Percentiles rank a stretch among this genome's conserved stretches.
These are phyloP conservation scores for Haplosporangium sp. DNA, from an alignment of 371 early-diverging fungal species.

Conservation along the genomic window DNA sequence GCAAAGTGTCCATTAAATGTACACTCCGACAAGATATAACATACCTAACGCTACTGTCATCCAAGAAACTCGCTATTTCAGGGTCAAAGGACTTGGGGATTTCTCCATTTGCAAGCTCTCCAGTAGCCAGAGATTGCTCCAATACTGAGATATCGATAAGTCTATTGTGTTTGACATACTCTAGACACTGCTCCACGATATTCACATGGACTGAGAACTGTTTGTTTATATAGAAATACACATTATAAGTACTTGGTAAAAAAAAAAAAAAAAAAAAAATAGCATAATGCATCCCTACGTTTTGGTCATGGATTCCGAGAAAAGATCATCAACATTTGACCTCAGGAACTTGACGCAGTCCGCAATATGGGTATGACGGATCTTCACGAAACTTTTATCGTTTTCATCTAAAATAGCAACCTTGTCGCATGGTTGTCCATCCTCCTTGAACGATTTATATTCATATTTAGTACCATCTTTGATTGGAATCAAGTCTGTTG, in stretches of 20 bases:
- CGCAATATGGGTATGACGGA: constrained; percentile 95
- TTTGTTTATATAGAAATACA: not conserved
- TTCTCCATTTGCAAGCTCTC: constrained; percentile 46
- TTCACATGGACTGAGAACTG: constrained; percentile 79
- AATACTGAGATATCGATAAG: constrained; percentile 79
- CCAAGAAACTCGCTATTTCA: constrained; percentile 42
- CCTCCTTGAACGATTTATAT: constrained; percentile 57
- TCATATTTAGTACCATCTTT: constrained; percentile 79
- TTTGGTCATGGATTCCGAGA: constrained; percentile 58
- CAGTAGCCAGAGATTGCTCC: constrained; percentile 66
- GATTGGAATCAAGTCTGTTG: constrained; percentile 83
- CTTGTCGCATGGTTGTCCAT: constrained; percentile 51
- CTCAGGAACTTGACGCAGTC: constrained; percentile 88
- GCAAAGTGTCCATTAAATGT: not conserved
- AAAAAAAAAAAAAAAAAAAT: not conserved
- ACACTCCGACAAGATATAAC: not conserved
- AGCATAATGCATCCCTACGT: constrained; percentile 18
- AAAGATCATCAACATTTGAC: constrained; percentile 81
- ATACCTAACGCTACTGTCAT: constrained; percentile 47
- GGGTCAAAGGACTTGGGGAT: constrained; percentile 51
- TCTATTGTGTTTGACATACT: constrained; percentile 79
- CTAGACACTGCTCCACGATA: constrained; percentile 90
- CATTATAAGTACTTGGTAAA: not conserved
- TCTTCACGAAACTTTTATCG: constrained; percentile 82
- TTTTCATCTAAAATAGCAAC: constrained; percentile 66